Conservation (phyloP, 1,139 yeast genomes). For the Hyphopichia khmerensis region DNA sequence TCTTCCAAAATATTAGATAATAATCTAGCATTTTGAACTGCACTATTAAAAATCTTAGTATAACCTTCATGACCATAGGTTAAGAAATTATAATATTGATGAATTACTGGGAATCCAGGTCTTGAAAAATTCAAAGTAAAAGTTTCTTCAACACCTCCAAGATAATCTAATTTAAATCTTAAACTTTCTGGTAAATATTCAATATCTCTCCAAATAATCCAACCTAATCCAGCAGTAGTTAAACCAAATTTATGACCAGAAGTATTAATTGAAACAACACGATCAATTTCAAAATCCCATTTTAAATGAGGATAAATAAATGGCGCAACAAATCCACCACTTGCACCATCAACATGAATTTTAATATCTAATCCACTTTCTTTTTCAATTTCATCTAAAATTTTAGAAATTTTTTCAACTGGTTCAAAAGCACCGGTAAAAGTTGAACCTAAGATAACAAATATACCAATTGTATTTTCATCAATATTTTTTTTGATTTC, state of each 20-base stretch:
- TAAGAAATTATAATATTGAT: slow-evolving; percentile 81
- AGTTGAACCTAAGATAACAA: slow-evolving; percentile 86
- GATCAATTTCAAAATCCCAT: slow-evolving; percentile 79
- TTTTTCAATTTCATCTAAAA: slow-evolving; percentile 66
- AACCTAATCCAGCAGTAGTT: slow-evolving; percentile 88
- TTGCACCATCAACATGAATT: slow-evolving; percentile 92
- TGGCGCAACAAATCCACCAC: slow-evolving; percentile 89
- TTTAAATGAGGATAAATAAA: slow-evolving; percentile 68
- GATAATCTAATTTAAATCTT: slow-evolving; percentile 75
- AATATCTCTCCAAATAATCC: slow-evolving; percentile 81
- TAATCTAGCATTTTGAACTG: slow-evolving; percentile 69
- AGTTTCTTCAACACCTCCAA: slow-evolving; percentile 88
- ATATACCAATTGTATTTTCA: slow-evolving; percentile 91
- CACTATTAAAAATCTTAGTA: slow-evolving; percentile 56
- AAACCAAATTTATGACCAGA: slow-evolving; percentile 94
- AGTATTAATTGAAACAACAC: slow-evolving; percentile 86
- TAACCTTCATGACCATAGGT: slow-evolving; percentile 72
- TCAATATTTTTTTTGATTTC: slow-evolving; percentile 66
- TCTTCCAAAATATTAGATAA: slow-evolving; percentile 65
- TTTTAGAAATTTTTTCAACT: slow-evolving; percentile 56
- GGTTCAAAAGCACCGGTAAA: slow-evolving; percentile 92
- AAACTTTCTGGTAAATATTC: slow-evolving; percentile 65
- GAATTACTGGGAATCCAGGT: slow-evolving; percentile 88
- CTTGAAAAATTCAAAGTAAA: slow-evolving; percentile 86
- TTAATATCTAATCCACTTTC: slow-evolving; percentile 71